Percentiles rank a stretch among this genome's conserved stretches.
phyloP scores from a whole-genome alignment of 768 basidiomycete genomes.

The Trametes elegans region DNA sequence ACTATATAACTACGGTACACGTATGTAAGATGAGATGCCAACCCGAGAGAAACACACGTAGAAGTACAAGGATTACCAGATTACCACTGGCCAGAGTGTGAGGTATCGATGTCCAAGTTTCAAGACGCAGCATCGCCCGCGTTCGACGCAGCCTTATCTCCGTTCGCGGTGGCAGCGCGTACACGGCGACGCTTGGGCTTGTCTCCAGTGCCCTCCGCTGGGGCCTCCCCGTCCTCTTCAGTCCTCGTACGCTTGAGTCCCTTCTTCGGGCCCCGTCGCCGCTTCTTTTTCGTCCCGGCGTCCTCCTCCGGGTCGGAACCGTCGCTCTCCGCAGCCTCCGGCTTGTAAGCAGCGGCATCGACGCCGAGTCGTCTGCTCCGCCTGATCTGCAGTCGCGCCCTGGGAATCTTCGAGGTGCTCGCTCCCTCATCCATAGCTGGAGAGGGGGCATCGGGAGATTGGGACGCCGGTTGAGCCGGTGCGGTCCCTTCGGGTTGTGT shows the following conservation, averaged over 20 bases:
- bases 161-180: background rate
- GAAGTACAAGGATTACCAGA: no score
- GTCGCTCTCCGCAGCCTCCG: slow-evolving; percentile 27
- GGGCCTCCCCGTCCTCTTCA: slow-evolving; percentile 2
- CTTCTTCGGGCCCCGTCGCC: slow-evolving; percentile 6
- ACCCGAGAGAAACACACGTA: no score
- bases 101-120: background rate
- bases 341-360: slow-evolving; percentile 40
- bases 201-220: background rate
- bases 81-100: background rate
- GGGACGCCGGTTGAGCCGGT: background rate
- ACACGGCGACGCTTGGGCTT: slow-evolving; percentile 10
- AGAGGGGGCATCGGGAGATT: background rate
- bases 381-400: background rate
- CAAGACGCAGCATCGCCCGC: background rate
- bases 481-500: background rate
- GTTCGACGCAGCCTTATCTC: background rate
- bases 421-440: background rate
- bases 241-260: slow-evolving; percentile 11
- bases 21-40: no score
- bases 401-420: background rate
- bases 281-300: background rate
- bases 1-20: no score
- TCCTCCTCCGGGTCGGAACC: slow-evolving; percentile 30
- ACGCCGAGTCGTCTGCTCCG: slow-evolving; percentile 31